Base-by-base conservation (phyloP, 805 yeast species). In the Tetrapisispora pingtungensis region DNA sequence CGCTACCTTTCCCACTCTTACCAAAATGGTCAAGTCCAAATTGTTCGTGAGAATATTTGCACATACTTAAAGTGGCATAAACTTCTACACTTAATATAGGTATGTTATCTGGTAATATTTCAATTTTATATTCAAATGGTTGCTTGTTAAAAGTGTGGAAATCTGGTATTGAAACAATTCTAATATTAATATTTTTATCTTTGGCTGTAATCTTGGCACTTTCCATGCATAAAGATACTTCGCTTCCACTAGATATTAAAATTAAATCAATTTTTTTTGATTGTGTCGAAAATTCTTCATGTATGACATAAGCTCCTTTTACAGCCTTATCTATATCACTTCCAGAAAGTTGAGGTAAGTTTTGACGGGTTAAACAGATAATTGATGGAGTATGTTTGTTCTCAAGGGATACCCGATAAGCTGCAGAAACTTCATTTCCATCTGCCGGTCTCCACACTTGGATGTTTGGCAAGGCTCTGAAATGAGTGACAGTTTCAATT, bases 21-120 rank as follows among this genome's bases (percentile, higher is more conserved):
- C 98, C 98, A 65, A 93, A 93, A 73, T 86, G 80, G 78, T 87
- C 80, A 63, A 93, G 75, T 71, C 97, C 96, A 61, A 90, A 86
- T 69, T 88, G 95, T 74, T 84, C 94, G 73, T 93, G 98, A 48
- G 97, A 78, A 75, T 88, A 93, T 70, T 81, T 84, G 59, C 81
- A 73, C 98, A 98, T 93, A 47, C 96, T 96, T 58, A 76, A 72
- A 44, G 96, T 80, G 46, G 95, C 69, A 80, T 87, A 74, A 43
- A 88, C 97, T 78, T 93, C 98, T 53, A 90, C 85, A 46, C 96
- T 86, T 69, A 93, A 53, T 64, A 86, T 80, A 67, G 97, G 97
- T 45, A 84, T 79, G 61, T 93, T 94, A 65, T 89, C 94, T 65
- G 98, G 98, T 69, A 93, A 75, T 50, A 93, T 94, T 46, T 86